A percentile compares a stretch with the other conserved stretches of the same genome.
phyloP scores from a whole-genome alignment of 306 rosid genomes.

The Lathyrus tuberosus region DNA sequence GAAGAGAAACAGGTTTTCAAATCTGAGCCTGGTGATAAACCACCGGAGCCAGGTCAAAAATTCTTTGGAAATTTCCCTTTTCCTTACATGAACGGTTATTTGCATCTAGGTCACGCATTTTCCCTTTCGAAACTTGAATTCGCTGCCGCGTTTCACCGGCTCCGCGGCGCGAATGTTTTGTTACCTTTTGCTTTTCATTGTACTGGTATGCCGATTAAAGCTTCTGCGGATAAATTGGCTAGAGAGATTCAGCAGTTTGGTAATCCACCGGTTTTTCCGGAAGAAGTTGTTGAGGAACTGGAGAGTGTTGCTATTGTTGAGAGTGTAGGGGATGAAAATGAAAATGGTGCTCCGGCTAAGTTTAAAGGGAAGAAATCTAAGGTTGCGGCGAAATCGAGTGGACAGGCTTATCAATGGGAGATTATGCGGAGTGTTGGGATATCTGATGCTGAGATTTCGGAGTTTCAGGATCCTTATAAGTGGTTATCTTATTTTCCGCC shows the following conservation, averaged over 20 bases:
- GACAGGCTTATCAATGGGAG: constrained; percentile 86
- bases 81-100: constrained; percentile 89
- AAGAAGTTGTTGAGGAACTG: constrained; percentile 39
- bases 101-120: constrained; percentile 88
- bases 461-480: constrained; percentile 76
- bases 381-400: constrained; percentile 69
- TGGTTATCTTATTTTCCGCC: constrained; percentile 93
- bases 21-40: constrained; percentile 67
- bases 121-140: constrained; percentile 82
- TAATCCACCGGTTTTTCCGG: constrained; percentile 70
- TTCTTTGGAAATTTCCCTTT: constrained; percentile 93
- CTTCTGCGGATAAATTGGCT: constrained; percentile 87
- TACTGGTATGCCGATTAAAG: constrained; percentile 98
- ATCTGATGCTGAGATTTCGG: constrained; percentile 68
- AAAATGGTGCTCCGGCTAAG: constrained; percentile 55
- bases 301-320: constrained; percentile 34
- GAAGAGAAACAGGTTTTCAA: constrained; percentile 71
- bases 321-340: background rate
- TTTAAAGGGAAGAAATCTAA: constrained; percentile 92
- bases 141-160: constrained; percentile 80
- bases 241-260: constrained; percentile 78
- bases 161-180: constrained; percentile 86
- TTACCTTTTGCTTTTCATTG: constrained; percentile 91
- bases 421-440: constrained; percentile 93
- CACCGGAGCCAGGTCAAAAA: constrained; percentile 68